Percentiles rank a stretch among this genome's conserved stretches.
These are phyloP conservation scores for Angomonas deanei DNA, from an alignment of 208 protist species.

Conservation along the genomic window DNA sequence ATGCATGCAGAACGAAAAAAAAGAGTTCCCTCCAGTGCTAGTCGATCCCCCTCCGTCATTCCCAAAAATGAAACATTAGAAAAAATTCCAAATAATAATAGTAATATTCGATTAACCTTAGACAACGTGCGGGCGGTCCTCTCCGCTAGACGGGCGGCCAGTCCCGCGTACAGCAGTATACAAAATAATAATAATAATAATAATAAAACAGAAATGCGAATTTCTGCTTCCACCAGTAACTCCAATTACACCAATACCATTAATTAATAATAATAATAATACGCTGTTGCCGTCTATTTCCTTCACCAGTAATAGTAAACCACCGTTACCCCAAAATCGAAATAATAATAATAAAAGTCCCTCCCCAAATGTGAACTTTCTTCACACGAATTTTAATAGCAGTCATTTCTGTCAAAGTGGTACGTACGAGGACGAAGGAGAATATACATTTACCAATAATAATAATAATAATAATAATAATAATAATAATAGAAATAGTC, in stretches of 20 bases:
- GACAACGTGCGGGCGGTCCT: not conserved
- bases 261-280: not conserved
- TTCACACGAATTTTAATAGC: not conserved
- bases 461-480: constrained; percentile 1
- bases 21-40: not conserved
- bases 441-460: not conserved
- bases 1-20: not conserved
- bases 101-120: not conserved
- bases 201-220: not conserved
- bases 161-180: not conserved
- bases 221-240: too few species aligned
- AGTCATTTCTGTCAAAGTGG: not conserved
- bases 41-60: too few species aligned
- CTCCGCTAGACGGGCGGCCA: not conserved
- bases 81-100: not conserved
- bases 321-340: too few species aligned
- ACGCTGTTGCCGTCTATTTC: too few species aligned
- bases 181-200: constrained; percentile 1
- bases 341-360: too few species aligned
- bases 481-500: constrained; percentile 4
- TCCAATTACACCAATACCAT: too few species aligned
- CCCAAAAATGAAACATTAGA: too few species aligned
- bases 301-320: too few species aligned
- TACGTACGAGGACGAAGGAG: not conserved
- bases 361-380: too few species aligned